Evolutionary conservation across 2,329 filamentous ascomycete genomes (phyloP).

Genomic region (Microsporum audouinii): DNA sequence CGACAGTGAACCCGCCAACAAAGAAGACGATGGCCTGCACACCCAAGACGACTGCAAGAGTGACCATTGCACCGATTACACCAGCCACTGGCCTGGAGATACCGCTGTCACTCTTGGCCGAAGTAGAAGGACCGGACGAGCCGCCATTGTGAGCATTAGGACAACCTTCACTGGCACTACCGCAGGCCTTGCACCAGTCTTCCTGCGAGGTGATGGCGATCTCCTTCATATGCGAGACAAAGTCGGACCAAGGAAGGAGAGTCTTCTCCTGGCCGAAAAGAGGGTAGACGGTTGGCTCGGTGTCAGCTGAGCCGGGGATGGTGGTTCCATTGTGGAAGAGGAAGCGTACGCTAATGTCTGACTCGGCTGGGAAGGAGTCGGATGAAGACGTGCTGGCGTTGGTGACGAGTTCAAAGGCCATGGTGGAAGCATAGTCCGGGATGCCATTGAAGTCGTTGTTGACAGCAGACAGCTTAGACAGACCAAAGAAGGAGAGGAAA

Average conservation of each 20-base stretch:
- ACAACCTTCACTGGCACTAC: conserved; percentile 51
- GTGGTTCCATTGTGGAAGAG: conserved; percentile 53
- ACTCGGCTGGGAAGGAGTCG: conserved; percentile 32
- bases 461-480: conserved; percentile 40
- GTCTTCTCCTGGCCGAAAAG: conserved; percentile 47
- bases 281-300: conserved; percentile 43
- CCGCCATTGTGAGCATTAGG: conserved; percentile 44
- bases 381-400: conserved; percentile 26
- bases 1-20: conserved; percentile 47
- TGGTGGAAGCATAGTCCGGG: conserved; percentile 71
- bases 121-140: conserved; percentile 20
- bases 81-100: conserved; percentile 64
- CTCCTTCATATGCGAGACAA: conserved; percentile 50
- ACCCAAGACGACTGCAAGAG: conserved; percentile 51
- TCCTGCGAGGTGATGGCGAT: conserved; percentile 55
- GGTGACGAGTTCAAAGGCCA: conserved; percentile 64
- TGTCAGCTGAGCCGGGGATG: conserved; percentile 23
- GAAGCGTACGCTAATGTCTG: conserved; percentile 49
- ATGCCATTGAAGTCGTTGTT: conserved; percentile 60
- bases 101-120: conserved; percentile 26
- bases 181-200: conserved; percentile 65
- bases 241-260: conserved; percentile 56
- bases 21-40: conserved; percentile 44
- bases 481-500: conserved; percentile 52
- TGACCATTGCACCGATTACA: conserved; percentile 64